phyloP scores from a whole-genome alignment of 768 basidiomycete species.

The Lentinus brumalis region DNA sequence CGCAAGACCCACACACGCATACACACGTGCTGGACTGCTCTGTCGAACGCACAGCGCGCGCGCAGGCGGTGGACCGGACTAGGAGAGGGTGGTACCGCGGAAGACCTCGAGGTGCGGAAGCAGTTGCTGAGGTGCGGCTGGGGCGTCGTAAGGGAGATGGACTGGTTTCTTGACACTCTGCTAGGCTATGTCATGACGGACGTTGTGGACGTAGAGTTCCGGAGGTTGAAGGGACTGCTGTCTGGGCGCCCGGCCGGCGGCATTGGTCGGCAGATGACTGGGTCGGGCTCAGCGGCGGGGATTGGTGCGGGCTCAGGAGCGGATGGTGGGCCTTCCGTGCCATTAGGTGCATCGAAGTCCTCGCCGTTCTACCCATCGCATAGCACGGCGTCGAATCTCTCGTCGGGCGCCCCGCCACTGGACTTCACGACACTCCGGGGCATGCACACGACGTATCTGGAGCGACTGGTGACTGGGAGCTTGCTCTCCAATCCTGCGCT shows the following conservation, averaged over 20 bases:
- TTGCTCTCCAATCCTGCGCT: conserved; percentile 68
- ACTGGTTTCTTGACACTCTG: conserved; percentile 87
- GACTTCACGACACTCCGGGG: conserved; percentile 87
- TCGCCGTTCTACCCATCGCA: conserved; percentile 27
- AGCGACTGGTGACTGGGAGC: conserved; percentile 77
- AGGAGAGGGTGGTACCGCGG: conserved; percentile 80
- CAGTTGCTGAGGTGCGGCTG: conserved; percentile 77
- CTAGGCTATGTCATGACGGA: conserved; percentile 88
- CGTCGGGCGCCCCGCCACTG: conserved; percentile 44
- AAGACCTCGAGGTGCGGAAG: conserved; percentile 66
- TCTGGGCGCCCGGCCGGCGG: conserved; percentile 24
- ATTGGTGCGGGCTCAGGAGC: neutral
- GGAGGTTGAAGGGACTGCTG: conserved; percentile 65
- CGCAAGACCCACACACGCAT: conserved; percentile 83
- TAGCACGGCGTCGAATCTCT: conserved; percentile 28
- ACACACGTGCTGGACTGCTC: conserved; percentile 79
- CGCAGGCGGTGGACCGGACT: conserved; percentile 85
- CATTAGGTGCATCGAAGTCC: conserved; percentile 5
- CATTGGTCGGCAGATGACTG: conserved; percentile 23
- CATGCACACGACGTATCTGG: conserved; percentile 81
- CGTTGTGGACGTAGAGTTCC: conserved; percentile 84
- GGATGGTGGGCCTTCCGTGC: neutral
- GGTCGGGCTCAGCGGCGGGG: conserved; percentile 16
- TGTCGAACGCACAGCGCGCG: conserved; percentile 85
- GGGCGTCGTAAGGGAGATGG: conserved; percentile 87